These are phyloP conservation scores for Ilex asprella DNA, from an alignment of 257 asterid genomes.

Conservation along the genomic window DNA sequence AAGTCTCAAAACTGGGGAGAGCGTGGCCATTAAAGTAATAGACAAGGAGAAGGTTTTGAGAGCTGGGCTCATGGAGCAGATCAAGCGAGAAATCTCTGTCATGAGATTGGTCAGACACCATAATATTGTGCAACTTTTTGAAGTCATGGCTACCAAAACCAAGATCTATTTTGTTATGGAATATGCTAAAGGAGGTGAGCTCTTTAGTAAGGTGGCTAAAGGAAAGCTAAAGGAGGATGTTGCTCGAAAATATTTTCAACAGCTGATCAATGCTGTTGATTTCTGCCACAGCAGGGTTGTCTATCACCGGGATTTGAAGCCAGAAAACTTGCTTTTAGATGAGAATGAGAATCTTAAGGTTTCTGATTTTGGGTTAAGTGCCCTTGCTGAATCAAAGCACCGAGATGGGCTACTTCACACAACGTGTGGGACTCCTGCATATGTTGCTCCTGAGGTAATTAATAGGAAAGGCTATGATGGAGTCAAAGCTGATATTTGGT, in stretches of 20 bases:
- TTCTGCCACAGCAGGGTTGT: slow-evolving; percentile 8
- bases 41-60: slow-evolving; percentile 18
- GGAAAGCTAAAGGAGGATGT: no score
- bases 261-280: no score
- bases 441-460: slow-evolving; percentile 4
- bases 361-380: slow-evolving; percentile 28
- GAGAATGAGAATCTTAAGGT: slow-evolving; percentile 18
- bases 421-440: not conserved
- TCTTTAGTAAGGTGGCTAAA: no score
- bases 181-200: no score
- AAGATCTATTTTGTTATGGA: no score
- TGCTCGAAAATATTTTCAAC: no score
- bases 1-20: slow-evolving; percentile 15
- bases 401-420: not conserved
- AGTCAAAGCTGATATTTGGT: slow-evolving; percentile 15
- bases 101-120: slow-evolving; percentile 18
- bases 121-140: slow-evolving; percentile 16
- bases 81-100: slow-evolving; percentile 19
- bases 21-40: slow-evolving; percentile 24
- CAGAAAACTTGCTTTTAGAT: slow-evolving; percentile 19
- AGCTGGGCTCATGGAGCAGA: slow-evolving; percentile 17
- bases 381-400: slow-evolving; percentile 15
- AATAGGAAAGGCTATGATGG: slow-evolving; percentile 25
- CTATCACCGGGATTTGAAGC: slow-evolving; percentile 27
- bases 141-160: slow-evolving; percentile 7